Evolutionary conservation across 306 rosid genomes (phyloP).

Genomic region (Quercus mongolica): DNA sequence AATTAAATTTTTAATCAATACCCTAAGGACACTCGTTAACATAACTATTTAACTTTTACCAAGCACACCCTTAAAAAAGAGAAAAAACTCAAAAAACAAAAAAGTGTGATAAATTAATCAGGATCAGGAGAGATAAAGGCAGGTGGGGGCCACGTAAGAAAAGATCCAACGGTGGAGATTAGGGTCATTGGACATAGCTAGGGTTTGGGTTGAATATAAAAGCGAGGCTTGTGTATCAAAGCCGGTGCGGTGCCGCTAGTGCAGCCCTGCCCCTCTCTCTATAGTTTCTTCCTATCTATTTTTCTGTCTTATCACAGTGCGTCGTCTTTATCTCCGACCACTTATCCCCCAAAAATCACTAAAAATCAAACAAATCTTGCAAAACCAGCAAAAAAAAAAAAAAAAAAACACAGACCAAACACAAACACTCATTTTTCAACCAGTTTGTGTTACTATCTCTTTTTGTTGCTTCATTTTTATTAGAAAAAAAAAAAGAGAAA

Average conservation of each 20-base stretch:
- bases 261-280: slow-evolving; percentile 7
- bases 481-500: background rate
- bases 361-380: background rate
- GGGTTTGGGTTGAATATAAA: slow-evolving; percentile 22
- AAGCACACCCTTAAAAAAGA: fast-evolving
- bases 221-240: background rate
- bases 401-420: background rate
- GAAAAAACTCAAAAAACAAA: too few relatives aligned
- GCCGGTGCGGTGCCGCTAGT: slow-evolving; percentile 23
- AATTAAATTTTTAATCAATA: too few relatives aligned
- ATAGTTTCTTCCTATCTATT: background rate
- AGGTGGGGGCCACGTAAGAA: background rate
- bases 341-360: background rate
- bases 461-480: too few relatives aligned
- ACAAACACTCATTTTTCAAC: too few relatives aligned
- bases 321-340: slow-evolving; percentile 2
- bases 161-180: background rate
- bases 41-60: too few relatives aligned
- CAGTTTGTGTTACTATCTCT: too few relatives aligned
- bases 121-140: too few relatives aligned
- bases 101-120: too few relatives aligned
- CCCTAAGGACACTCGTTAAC: fast-evolving
- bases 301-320: background rate
- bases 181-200: slow-evolving; percentile 4
- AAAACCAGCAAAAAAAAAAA: background rate